Percentiles rank a stretch among this genome's conserved stretches.
Evolutionary conservation across 495 filamentous ascomycete species (phyloP).

Genomic region (Cudoniella acicularis): DNA sequence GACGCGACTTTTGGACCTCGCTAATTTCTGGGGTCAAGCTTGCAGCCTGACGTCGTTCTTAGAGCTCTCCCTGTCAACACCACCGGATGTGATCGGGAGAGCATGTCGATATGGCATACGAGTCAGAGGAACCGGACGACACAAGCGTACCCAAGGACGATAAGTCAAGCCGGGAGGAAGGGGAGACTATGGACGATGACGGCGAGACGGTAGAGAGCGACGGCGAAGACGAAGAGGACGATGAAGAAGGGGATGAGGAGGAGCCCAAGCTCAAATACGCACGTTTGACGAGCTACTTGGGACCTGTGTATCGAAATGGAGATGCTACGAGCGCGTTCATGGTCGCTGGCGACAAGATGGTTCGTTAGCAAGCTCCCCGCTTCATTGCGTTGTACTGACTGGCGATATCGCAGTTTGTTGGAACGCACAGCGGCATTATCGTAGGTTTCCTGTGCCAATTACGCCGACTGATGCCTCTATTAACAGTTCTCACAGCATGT

Average conservation of each 20-base stretch:
- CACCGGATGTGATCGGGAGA: slow-evolving; percentile 24
- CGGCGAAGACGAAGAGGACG: slow-evolving; percentile 55
- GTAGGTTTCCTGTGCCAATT: slow-evolving; percentile 49
- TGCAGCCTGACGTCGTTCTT: neutral
- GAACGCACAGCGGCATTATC: slow-evolving; percentile 96
- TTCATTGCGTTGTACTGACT: neutral
- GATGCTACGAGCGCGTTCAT: slow-evolving; percentile 89
- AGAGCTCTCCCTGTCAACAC: slow-evolving; percentile 11
- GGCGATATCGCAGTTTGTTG: slow-evolving; percentile 55
- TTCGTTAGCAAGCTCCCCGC: slow-evolving; percentile 33
- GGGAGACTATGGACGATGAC: slow-evolving; percentile 33
- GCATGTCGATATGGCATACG: slow-evolving; percentile 23
- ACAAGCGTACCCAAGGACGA: slow-evolving; percentile 11
- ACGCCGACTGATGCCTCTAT: slow-evolving; percentile 17
- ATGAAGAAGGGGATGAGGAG: slow-evolving; percentile 89
- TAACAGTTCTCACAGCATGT: slow-evolving; percentile 60
- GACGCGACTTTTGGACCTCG: neutral
- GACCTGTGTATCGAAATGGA: slow-evolving; percentile 82
- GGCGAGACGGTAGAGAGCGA: slow-evolving; percentile 36
- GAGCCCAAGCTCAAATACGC: slow-evolving; percentile 93
- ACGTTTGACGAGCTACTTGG: slow-evolving; percentile 73
- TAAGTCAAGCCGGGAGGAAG: slow-evolving; percentile 30
- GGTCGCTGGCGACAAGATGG: slow-evolving; percentile 95
- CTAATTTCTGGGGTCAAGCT: slow-evolving; percentile 4
- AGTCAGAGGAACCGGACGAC: slow-evolving; percentile 21